phyloP scores from a whole-genome alignment of 371 early-diverging fungal species.

The Dinochytrium kinnereticum region DNA sequence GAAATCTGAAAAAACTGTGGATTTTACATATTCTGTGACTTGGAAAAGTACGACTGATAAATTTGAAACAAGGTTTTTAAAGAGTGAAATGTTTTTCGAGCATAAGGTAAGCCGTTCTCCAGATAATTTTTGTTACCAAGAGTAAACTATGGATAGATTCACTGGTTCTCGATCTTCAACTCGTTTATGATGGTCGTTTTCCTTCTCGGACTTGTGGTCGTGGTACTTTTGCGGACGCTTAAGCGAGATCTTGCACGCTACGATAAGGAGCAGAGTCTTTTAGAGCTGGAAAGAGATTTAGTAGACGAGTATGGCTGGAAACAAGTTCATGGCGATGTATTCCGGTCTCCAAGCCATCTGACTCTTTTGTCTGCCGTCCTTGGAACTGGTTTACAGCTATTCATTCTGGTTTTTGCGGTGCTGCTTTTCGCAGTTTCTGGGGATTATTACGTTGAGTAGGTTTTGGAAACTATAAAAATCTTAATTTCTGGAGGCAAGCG shows the following conservation, averaged over 20 bases:
- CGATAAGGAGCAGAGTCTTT: constrained; percentile 73
- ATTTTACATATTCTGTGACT: constrained; percentile 75
- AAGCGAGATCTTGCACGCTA: constrained; percentile 81
- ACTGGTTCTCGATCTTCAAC: constrained; percentile 86
- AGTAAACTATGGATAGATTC: constrained; percentile 54
- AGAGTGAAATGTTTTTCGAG: constrained; percentile 76
- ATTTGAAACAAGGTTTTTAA: constrained; percentile 71
- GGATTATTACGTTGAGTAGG: constrained; percentile 71
- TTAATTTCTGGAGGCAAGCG: constrained; percentile 53
- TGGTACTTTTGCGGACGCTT: constrained; percentile 75
- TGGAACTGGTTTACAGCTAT: constrained; percentile 78
- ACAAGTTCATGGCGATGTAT: constrained; percentile 87
- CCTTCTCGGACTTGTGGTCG: constrained; percentile 75
- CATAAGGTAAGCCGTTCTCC: constrained; percentile 69
- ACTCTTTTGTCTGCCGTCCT: constrained; percentile 71
- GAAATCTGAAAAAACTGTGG: constrained; percentile 41
- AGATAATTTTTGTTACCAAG: constrained; percentile 30
- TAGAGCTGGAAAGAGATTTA: constrained; percentile 80
- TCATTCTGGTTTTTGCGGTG: constrained; percentile 65
- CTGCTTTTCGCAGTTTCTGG: constrained; percentile 75
- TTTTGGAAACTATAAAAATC: not conserved
- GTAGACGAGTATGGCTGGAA: constrained; percentile 93
- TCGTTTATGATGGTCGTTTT: constrained; percentile 85
- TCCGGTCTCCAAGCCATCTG: constrained; percentile 75
- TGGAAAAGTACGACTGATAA: constrained; percentile 63